A percentile compares a stretch with the other conserved stretches of the same genome.
Evolutionary conservation across 768 basidiomycete species (phyloP).

Genomic region (Suillus paluster): DNA sequence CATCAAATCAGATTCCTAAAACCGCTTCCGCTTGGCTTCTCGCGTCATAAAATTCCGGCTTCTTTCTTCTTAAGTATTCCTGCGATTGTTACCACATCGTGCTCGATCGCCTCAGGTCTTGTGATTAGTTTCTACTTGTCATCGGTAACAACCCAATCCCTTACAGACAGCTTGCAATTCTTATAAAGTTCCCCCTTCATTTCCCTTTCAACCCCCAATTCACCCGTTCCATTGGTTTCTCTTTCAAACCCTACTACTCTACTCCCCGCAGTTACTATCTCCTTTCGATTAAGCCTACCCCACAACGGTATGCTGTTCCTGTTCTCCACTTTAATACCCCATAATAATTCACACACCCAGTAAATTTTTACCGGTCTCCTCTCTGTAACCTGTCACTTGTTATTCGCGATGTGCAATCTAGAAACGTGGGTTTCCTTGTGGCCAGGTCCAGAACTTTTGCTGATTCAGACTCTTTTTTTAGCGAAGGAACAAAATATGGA

Average conservation of each 20-base stretch:
- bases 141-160: slow-evolving; percentile 19
- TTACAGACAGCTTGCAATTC: slow-evolving; percentile 13
- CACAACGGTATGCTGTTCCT: slow-evolving; percentile 21
- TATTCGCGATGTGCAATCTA: slow-evolving; percentile 56
- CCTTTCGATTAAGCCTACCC: slow-evolving; percentile 12
- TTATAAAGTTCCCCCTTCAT: slow-evolving; percentile 37
- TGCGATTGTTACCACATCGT: slow-evolving; percentile 33
- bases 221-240: slow-evolving; percentile 7
- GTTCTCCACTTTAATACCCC: slow-evolving; percentile 9
- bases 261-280: slow-evolving; percentile 7
- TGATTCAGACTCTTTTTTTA: slow-evolving; percentile 40
- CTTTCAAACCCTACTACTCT: slow-evolving; percentile 16
- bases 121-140: slow-evolving; percentile 29
- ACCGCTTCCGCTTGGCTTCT: slow-evolving; percentile 19
- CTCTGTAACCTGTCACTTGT: slow-evolving; percentile 13
- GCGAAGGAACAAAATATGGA: slow-evolving; percentile 75
- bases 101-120: slow-evolving; percentile 32
- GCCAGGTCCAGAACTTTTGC: slow-evolving; percentile 19
- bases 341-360: slow-evolving; percentile 6
- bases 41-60: slow-evolving; percentile 2
- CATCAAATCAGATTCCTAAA: slow-evolving; percentile 21
- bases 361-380: slow-evolving; percentile 15
- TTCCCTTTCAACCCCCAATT: slow-evolving; percentile 10
- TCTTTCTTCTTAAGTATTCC: slow-evolving; percentile 10
- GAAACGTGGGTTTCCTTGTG: slow-evolving; percentile 48